Conservation (phyloP, 495 filamentous ascomycete species). For the Penicillium desertorum region DNA sequence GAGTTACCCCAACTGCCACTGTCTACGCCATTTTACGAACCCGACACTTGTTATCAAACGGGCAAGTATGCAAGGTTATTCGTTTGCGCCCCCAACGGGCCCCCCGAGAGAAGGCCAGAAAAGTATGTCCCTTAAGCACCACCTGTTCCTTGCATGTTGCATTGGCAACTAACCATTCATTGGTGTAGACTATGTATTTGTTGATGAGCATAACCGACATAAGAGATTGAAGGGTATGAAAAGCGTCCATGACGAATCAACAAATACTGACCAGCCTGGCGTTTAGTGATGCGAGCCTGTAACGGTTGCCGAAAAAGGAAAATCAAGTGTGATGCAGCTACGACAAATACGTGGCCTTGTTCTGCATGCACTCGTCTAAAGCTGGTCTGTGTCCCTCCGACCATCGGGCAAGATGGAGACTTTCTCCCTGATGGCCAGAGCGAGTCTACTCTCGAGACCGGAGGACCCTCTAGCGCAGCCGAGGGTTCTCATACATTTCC, state of each 20-base stretch:
- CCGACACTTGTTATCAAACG: neutral
- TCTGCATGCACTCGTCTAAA: constrained; percentile 91
- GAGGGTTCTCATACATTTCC: constrained; percentile 36
- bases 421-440: constrained; percentile 46
- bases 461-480: constrained; percentile 24
- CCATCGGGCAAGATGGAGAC: constrained; percentile 80
- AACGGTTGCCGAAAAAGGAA: constrained; percentile 85
- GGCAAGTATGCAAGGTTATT: constrained; percentile 45
- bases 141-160: neutral
- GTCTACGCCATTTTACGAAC: neutral
- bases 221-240: constrained; percentile 88
- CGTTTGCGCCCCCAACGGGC: constrained; percentile 48
- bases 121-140: constrained; percentile 28
- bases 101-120: constrained; percentile 48
- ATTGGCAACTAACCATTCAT: neutral
- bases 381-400: constrained; percentile 88
- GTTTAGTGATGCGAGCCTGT: constrained; percentile 93
- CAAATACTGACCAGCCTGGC: constrained; percentile 6
- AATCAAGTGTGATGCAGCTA: constrained; percentile 96
- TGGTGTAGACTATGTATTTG: constrained; percentile 90
- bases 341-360: constrained; percentile 97
- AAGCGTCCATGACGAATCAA: constrained; percentile 1
- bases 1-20: neutral
- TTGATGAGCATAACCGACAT: constrained; percentile 98
- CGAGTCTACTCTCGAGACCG: constrained; percentile 28